These are phyloP conservation scores for Blastocrithidia nonstop DNA, from an alignment of 208 protist species.

Conservation along the genomic window DNA sequence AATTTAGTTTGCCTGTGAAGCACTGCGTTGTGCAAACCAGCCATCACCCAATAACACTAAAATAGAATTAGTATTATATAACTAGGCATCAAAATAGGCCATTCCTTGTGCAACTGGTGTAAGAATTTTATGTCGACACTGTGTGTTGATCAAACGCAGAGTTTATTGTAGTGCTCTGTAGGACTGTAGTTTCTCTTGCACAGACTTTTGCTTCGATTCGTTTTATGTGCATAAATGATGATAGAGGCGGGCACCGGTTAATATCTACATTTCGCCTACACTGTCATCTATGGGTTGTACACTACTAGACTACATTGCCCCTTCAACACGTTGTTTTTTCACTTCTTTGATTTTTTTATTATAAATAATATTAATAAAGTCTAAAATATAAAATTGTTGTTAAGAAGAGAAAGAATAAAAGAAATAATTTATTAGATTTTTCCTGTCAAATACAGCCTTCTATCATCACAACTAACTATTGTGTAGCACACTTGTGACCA, in stretches of 20 bases:
- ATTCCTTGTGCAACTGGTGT: constrained; percentile 69
- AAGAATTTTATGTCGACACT: constrained; percentile 34
- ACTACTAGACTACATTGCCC: background rate
- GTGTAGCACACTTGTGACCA: too few relatives aligned
- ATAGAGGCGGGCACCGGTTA: constrained; percentile 59
- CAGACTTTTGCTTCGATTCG: constrained; percentile 15
- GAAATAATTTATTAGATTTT: background rate
- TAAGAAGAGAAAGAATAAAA: background rate
- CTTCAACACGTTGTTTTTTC: constrained; percentile 1
- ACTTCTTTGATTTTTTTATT: background rate
- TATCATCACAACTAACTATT: too few relatives aligned
- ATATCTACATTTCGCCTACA: constrained; percentile 21
- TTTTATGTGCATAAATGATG: constrained; percentile 41
- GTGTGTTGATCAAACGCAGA: constrained; percentile 29
- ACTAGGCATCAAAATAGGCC: constrained; percentile 63
- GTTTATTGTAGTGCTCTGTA: constrained; percentile 36
- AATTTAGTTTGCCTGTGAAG: constrained; percentile 54
- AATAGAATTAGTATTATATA: constrained; percentile 71
- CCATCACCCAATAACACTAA: constrained; percentile 74
- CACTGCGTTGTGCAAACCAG: constrained; percentile 82
- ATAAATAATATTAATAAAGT: too few relatives aligned
- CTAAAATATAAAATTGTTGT: too few relatives aligned
- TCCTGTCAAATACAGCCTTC: too few relatives aligned
- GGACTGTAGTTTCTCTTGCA: constrained; percentile 12
- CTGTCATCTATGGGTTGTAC: constrained; percentile 10